Evolutionary conservation across 768 basidiomycete genomes (phyloP).

Genomic region (Filobasidium wieringae): DNA sequence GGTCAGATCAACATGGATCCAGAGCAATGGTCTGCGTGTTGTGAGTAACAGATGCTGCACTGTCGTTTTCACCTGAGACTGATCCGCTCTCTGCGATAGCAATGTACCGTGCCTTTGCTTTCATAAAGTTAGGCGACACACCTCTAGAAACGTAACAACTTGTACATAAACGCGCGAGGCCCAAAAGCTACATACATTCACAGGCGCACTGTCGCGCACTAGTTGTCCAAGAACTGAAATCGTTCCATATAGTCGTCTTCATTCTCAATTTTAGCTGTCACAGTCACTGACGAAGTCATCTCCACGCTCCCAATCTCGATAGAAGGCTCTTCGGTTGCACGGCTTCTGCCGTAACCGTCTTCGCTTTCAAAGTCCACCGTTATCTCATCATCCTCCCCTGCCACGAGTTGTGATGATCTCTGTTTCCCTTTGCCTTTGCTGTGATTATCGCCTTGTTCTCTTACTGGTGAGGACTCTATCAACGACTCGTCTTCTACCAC

Average conservation of each 20-base stretch:
- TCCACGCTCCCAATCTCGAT: too few species aligned
- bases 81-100: slow-evolving; percentile 46
- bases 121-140: slow-evolving; percentile 54
- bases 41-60: slow-evolving; percentile 54
- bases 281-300: too few species aligned
- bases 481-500: background rate
- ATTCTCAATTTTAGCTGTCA: too few species aligned
- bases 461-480: background rate
- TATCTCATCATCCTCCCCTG: background rate
- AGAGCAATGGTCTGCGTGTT: slow-evolving; percentile 97
- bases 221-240: too few species aligned
- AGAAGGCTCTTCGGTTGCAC: too few species aligned
- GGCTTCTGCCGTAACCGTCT: background rate
- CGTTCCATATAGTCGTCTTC: too few species aligned
- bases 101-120: slow-evolving; percentile 86
- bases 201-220: too few species aligned
- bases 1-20: slow-evolving; percentile 73
- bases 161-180: too few species aligned
- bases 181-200: too few species aligned
- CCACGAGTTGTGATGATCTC: too few species aligned
- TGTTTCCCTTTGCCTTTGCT: background rate
- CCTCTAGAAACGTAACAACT: too few species aligned
- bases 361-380: background rate
- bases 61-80: background rate
- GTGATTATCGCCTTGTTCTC: too few species aligned